These are phyloP conservation scores for Heracleum sosnowskyi DNA, from an alignment of 129 eudicot genomes.

Conservation along the genomic window DNA sequence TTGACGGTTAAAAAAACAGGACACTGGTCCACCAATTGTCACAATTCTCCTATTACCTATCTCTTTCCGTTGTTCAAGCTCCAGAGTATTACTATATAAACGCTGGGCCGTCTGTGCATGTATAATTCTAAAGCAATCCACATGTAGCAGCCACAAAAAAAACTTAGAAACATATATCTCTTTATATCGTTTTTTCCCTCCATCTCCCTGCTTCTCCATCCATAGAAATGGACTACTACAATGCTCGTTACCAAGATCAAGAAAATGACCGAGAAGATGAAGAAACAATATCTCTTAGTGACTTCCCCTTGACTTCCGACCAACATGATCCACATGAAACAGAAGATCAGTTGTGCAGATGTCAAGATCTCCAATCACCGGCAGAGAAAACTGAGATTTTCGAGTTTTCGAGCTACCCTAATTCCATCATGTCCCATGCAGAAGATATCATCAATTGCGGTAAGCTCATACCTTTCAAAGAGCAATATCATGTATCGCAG, in stretches of 20 bases:
- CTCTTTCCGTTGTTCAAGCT: neutral
- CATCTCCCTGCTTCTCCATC: neutral
- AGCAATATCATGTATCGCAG: neutral
- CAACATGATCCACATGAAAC: neutral
- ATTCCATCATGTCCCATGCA: slow-evolving; percentile 34
- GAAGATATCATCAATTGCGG: slow-evolving; percentile 1
- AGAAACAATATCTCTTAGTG: slow-evolving; percentile 51
- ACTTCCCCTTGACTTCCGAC: slow-evolving; percentile 36
- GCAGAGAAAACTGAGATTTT: slow-evolving; percentile 32
- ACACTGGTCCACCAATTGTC: neutral
- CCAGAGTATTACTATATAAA: neutral
- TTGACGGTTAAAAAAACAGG: neutral
- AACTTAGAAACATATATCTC: neutral
- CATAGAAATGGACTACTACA: slow-evolving; percentile 1
- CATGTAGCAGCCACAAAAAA: neutral
- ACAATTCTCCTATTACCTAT: neutral
- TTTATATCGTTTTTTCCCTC: neutral
- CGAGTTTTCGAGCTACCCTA: slow-evolving; percentile 40
- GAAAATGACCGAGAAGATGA: slow-evolving; percentile 10
- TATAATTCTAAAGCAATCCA: neutral
- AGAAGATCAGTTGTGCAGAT: neutral
- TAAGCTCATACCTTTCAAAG: neutral
- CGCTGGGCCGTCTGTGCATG: neutral
- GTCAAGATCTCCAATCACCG: slow-evolving; percentile 10
- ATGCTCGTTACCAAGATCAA: slow-evolving; percentile 17